phyloP scores from a whole-genome alignment of 106 monocot genomes.

The Allium fistulosum region DNA sequence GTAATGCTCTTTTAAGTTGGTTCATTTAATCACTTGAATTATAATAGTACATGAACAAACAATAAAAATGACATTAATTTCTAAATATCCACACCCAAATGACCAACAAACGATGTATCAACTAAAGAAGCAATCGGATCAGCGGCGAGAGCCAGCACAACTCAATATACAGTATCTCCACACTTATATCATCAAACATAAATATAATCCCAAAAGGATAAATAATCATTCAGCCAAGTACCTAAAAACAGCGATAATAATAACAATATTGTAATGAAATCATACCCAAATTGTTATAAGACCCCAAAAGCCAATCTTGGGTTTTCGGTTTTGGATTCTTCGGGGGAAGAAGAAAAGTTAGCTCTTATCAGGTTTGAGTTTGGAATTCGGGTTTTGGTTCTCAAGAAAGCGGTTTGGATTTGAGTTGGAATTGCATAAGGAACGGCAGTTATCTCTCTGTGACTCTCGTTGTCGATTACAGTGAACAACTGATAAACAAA shows the following conservation, averaged over 20 bases:
- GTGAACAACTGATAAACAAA: no score
- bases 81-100: constrained; percentile 46
- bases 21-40: no score
- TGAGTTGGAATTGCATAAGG: background rate
- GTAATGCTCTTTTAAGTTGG: no score
- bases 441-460: no score
- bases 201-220: background rate
- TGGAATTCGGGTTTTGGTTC: constrained; percentile 2
- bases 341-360: constrained; percentile 3
- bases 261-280: background rate
- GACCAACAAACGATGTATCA: constrained; percentile 88
- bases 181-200: constrained; percentile 37
- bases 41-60: no score
- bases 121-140: constrained; percentile 83
- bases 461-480: no score
- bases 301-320: background rate
- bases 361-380: background rate
- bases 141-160: constrained; percentile 74
- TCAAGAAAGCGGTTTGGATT: background rate
- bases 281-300: constrained; percentile 20
- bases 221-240: background rate
- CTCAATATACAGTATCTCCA: constrained; percentile 72
- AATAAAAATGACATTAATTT: background rate
- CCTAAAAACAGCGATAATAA: background rate
- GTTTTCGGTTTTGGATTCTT: background rate